A percentile compares a stretch with the other conserved stretches of the same genome.
phyloP scores from a whole-genome alignment of 176 grass and related monocot genomes.

The Oryza meridionalis region DNA sequence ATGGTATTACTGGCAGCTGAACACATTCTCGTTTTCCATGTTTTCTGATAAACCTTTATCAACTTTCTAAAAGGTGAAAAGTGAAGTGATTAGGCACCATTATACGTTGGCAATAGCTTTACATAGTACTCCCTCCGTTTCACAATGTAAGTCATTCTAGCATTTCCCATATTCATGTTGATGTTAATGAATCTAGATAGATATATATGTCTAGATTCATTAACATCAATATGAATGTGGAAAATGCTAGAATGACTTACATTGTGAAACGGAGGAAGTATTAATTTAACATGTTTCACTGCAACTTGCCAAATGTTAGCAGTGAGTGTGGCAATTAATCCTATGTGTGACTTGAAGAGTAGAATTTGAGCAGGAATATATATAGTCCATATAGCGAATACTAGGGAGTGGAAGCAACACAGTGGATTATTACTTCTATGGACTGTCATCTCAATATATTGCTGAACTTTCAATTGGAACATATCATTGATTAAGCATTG shows the following conservation, averaged over 20 bases:
- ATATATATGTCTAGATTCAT: no score
- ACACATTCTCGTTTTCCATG: background rate
- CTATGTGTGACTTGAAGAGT: background rate
- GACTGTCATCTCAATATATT: background rate
- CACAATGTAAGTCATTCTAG: no score
- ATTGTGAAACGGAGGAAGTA: background rate
- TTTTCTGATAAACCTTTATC: background rate
- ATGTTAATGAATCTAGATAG: no score
- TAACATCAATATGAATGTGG: no score
- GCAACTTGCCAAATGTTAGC: background rate
- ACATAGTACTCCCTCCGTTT: background rate
- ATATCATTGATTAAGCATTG: background rate
- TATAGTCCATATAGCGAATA: background rate
- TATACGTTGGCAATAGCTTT: background rate
- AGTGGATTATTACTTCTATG: background rate
- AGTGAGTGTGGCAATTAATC: background rate
- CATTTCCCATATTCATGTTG: no score
- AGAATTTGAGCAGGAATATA: background rate
- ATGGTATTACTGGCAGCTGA: background rate
- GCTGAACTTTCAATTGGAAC: background rate
- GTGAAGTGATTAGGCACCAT: background rate
- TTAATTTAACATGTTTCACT: background rate
- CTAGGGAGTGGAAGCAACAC: background rate
- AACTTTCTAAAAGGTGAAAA: background rate
- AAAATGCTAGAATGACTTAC: no score